Base-by-base conservation (phyloP, 2,329 filamentous ascomycete species). In the Colletotrichum orbiculare region DNA sequence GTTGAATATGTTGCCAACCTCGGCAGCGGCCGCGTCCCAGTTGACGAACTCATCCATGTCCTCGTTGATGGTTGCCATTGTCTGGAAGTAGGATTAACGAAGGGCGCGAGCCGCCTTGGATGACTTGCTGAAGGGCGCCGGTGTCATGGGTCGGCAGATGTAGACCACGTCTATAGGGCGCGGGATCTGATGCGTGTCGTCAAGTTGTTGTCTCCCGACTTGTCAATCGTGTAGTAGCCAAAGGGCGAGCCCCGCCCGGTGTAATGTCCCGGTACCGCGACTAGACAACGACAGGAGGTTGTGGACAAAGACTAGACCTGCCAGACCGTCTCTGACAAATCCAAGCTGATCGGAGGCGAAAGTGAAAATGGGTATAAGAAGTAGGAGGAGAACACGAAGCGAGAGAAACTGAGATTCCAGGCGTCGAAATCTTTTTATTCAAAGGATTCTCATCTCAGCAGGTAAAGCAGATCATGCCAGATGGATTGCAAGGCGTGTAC, bases 41-140 rank as follows among this genome's bases (percentile, higher is more conserved):
- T 88, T 81, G 74, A 91, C 85, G 73, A 90, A 88, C 67, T 89
- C 84, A 60, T 90, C 87, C 80, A 85, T 79, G 58, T 87, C 83
- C 60, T 87, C 81, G 37, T 60, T 58, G 68, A 85, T 71, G 62
- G 70, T 66, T n/a, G 76, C 64, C 76, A 78, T 77, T 61, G 54
- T 69, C 48, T 45, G 34, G 54, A 37, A 50, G n/a, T 37, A 52
- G 54, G 49, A 45, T 64, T 57, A 60, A 55, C 33, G 46, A 33
- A 60, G 58, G 66, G 58, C 58, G 64, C 55, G 63, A 50, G 10
- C 38, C 13, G 54, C 39, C 15, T 15, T 60, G 39, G 15, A 39
- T 54, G 53, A 60, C 56, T 39, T 46, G 60, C 39, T 11, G 35
- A 67, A 68, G 54, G 66, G 66, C 64, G 58, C 64, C 35, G 43